Conservation (phyloP, 2,329 filamentous ascomycete genomes). For the Nothopassalora personata region DNA sequence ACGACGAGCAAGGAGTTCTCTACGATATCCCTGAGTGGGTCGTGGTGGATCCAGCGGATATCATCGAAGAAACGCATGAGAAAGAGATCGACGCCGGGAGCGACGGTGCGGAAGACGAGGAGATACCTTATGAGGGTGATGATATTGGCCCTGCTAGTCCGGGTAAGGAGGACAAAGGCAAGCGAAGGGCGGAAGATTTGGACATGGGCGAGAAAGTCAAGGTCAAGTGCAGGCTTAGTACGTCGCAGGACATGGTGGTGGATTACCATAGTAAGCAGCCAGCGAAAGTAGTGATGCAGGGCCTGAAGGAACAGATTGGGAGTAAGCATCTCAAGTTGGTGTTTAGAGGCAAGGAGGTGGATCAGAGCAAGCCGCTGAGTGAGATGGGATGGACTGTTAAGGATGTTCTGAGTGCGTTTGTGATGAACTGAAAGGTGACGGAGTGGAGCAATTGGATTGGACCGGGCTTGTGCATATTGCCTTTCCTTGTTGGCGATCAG, state of each 20-base stretch:
- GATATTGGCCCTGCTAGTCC: neutral
- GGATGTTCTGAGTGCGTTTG: constrained; percentile 71
- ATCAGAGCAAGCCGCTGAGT: constrained; percentile 59
- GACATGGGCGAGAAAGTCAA: constrained; percentile 31
- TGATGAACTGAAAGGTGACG: constrained; percentile 33
- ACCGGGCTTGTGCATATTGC: neutral
- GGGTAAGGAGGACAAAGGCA: constrained; percentile 29
- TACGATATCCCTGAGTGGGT: constrained; percentile 45
- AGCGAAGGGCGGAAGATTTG: constrained; percentile 29
- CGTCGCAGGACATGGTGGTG: constrained; percentile 36
- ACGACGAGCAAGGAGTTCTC: constrained; percentile 39
- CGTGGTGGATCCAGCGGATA: constrained; percentile 39
- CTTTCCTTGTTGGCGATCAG: neutral
- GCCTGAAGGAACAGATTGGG: constrained; percentile 57
- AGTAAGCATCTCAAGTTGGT: constrained; percentile 64
- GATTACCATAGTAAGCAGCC: constrained; percentile 40
- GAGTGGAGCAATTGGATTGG: neutral
- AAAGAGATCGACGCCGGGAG: constrained; percentile 25
- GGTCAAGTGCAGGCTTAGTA: constrained; percentile 35
- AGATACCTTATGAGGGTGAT: constrained; percentile 4
- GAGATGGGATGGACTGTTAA: constrained; percentile 71
- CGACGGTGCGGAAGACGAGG: constrained; percentile 18
- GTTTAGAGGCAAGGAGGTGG: constrained; percentile 76
- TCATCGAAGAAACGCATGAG: constrained; percentile 30
- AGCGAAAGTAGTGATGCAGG: constrained; percentile 59